Conservation (phyloP, 2,329 filamentous ascomycete genomes). For the Colletotrichum scovillei region DNA sequence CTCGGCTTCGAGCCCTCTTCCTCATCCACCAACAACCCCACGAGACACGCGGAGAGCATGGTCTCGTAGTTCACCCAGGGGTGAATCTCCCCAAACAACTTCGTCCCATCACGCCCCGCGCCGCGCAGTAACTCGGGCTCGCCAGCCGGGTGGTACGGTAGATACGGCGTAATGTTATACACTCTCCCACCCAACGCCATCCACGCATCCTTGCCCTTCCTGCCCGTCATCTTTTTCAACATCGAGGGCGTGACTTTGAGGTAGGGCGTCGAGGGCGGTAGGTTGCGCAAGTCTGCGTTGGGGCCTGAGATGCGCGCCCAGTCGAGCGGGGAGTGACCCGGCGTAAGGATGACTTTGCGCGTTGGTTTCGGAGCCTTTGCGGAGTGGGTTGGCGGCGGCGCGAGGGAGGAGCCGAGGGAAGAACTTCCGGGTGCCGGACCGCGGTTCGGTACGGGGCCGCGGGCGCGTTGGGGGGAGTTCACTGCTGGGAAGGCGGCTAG, state of each 20-base stretch:
- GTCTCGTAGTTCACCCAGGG: slow-evolving; percentile 80
- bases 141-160: slow-evolving; percentile 91
- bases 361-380: slow-evolving; percentile 65
- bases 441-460: slow-evolving; percentile 48
- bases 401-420: slow-evolving; percentile 53
- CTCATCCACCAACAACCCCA: slow-evolving; percentile 73
- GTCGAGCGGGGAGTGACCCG: slow-evolving; percentile 93
- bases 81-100: slow-evolving; percentile 74
- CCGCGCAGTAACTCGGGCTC: slow-evolving; percentile 76
- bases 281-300: slow-evolving; percentile 73
- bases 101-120: slow-evolving; percentile 71
- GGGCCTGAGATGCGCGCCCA: slow-evolving; percentile 85
- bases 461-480: slow-evolving; percentile 41
- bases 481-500: slow-evolving; percentile 35
- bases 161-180: slow-evolving; percentile 92
- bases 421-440: slow-evolving; percentile 40
- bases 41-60: slow-evolving; percentile 72
- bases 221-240: slow-evolving; percentile 82
- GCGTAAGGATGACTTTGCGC: slow-evolving; percentile 83
- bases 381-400: slow-evolving; percentile 66
- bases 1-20: slow-evolving; percentile 54
- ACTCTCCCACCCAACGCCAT: slow-evolving; percentile 89
- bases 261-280: slow-evolving; percentile 63
- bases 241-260: slow-evolving; percentile 84
- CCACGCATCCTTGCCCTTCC: slow-evolving; percentile 90